Evolutionary conservation across 768 basidiomycete genomes (phyloP).

Genomic region (Lactifluus rugatus): DNA sequence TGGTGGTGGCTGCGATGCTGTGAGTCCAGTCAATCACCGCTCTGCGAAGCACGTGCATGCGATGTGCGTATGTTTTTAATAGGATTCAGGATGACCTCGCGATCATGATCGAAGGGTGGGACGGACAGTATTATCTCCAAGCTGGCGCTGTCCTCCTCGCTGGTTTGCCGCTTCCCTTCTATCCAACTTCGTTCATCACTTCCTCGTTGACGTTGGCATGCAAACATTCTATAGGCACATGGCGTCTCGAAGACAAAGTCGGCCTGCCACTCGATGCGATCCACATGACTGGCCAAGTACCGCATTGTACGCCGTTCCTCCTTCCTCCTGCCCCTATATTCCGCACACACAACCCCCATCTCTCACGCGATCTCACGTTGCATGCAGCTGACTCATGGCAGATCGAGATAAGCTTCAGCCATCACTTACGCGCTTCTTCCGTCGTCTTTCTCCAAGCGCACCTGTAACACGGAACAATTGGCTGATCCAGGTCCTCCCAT

Average conservation of each 20-base stretch:
- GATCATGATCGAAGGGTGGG: conserved; percentile 36
- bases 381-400: conserved; percentile 21
- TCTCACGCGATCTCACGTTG: not conserved
- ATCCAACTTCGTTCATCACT: not conserved
- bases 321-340: not conserved
- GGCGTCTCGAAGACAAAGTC: conserved; percentile 70
- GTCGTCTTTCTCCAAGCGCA: conserved; percentile 52
- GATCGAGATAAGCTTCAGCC: conserved; percentile 52
- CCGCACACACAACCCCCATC: not conserved
- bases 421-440: conserved; percentile 64
- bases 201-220: not conserved
- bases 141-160: conserved; percentile 59
- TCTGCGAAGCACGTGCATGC: conserved; percentile 19
- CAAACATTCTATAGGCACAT: conserved; percentile 41
- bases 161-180: conserved; percentile 32
- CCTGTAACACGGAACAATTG: conserved; percentile 69
- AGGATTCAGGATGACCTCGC: conserved; percentile 22
- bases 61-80: conserved; percentile 8
- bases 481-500: conserved; percentile 34
- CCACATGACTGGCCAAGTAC: conserved; percentile 59
- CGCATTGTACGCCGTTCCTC: conserved; percentile 41
- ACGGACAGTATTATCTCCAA: conserved; percentile 68
- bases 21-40: conserved; percentile 28
- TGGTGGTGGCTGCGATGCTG: conserved; percentile 54
- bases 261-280: conserved; percentile 65